Evolutionary conservation across 768 basidiomycete genomes (phyloP), one percentile per base, ranked within the genome.

Genomic region (Leccinellum albellum): DNA sequence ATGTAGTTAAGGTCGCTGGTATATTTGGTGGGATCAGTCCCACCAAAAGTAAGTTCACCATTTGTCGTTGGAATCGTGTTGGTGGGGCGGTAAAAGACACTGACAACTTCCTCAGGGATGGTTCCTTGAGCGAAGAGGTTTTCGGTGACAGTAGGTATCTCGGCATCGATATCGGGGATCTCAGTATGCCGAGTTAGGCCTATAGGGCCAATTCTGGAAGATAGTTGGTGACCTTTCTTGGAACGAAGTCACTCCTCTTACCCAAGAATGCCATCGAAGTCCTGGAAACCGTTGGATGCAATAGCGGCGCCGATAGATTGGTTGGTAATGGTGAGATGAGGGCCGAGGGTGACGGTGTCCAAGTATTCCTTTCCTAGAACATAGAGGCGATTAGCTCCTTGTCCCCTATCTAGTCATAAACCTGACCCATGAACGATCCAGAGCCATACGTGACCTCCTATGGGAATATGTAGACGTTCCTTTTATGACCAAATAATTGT

Each of bases 271-370:
- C 86, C 86, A 62, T 88, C 87, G 21, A 82, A 75, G 46, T 77
- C 81, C 0, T 56, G 29, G 62, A 82, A 80, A 17, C 73, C 86
- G 1, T 50, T 17, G 1, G 81, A 75, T 0, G 15, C 64, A 3
- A 73, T 66, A 20, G 87, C 85, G 47, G 82, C 85, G 62, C 87
- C 87, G 51, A 89, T 86, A 15, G 84, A 86, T 64, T 89, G 87
- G 6, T 66, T 50, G 12, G 71, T 53, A 53, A 89, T 79, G 50
- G 75, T 74, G 28, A 87, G 77, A 31, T 76, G 78, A 24, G 68
- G 50, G 14, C 78, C 75, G 56, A 89, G 72, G 1, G 78, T 76
- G 37, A 89, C 82, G 4, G 72, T 74, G 66, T 88, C 87, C 14
- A 66, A 75, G 63, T 70, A 81, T 62, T 79, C 78, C 53, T 67